Conservation (phyloP, 2,329 filamentous ascomycete genomes). For the Penicillium verrucosum region DNA sequence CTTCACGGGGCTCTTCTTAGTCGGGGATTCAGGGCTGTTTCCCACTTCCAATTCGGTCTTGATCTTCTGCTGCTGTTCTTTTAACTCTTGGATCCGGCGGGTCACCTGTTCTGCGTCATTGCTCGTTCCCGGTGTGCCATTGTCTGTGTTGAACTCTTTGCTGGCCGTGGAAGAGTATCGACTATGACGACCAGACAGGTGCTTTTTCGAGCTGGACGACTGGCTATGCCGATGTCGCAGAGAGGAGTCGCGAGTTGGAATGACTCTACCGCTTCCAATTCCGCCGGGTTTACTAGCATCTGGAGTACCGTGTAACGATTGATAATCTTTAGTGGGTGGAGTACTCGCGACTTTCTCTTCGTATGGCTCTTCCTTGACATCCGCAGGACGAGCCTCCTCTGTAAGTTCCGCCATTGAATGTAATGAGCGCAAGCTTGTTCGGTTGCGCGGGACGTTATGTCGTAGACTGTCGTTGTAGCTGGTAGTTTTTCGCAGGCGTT, state of each 20-base stretch:
- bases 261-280: constrained; percentile 51
- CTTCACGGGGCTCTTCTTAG: constrained; percentile 11
- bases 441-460: constrained; percentile 35
- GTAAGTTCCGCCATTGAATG: constrained; percentile 44
- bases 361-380: constrained; percentile 18
- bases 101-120: constrained; percentile 55
- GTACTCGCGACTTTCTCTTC: constrained; percentile 19
- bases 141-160: constrained; percentile 41
- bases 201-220: constrained; percentile 52
- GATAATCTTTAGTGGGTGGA: constrained; percentile 36
- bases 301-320: constrained; percentile 28
- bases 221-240: constrained; percentile 51
- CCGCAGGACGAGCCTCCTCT: constrained; percentile 33
- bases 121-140: constrained; percentile 37
- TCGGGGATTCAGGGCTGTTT: constrained; percentile 29
- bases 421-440: constrained; percentile 40
- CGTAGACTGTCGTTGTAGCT: constrained; percentile 35
- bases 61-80: constrained; percentile 55
- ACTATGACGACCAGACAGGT: constrained; percentile 49
- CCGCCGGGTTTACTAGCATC: constrained; percentile 34
- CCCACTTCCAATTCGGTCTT: constrained; percentile 48
- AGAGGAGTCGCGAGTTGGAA: constrained; percentile 67
- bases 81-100: constrained; percentile 56
- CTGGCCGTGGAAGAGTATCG: constrained; percentile 38
- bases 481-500: constrained; percentile 34